phyloP scores from a whole-genome alignment of 2,329 filamentous ascomycete species.

The Tolypocladium sp. region DNA sequence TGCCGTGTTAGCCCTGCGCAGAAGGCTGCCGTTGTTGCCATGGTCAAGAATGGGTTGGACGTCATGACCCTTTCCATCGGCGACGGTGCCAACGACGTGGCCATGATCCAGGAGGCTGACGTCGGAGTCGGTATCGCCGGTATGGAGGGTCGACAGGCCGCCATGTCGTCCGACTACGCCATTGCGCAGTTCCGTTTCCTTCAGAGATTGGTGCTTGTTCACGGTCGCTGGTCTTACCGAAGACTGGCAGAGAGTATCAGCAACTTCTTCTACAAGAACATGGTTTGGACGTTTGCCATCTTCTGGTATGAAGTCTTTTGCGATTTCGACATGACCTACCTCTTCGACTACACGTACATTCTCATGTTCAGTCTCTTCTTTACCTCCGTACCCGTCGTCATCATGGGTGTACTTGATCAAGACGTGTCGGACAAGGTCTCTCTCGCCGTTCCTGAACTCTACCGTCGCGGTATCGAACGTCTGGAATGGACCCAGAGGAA shows the following conservation, averaged over 20 bases:
- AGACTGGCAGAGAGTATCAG: conserved; percentile 86
- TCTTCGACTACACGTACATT: conserved; percentile 98
- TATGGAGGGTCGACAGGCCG: conserved; percentile 83
- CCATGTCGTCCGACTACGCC: conserved; percentile 93
- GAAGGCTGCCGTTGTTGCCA: conserved; percentile 90
- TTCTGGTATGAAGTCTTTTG: conserved; percentile 98
- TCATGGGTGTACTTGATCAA: conserved; percentile 95
- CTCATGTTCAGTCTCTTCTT: conserved; percentile 94
- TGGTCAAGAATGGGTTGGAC: conserved; percentile 91
- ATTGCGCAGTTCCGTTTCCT: conserved; percentile 91
- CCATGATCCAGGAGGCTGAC: conserved; percentile 96
- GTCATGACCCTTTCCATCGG: conserved; percentile 94
- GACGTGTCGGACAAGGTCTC: conserved; percentile 93
- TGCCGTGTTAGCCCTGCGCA: conserved; percentile 95
- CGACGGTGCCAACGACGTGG: conserved; percentile 91
- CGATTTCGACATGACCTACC: conserved; percentile 92
- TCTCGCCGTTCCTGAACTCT: conserved; percentile 87
- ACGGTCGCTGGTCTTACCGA: conserved; percentile 94
- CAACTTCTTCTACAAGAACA: conserved; percentile 99
- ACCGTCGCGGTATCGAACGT: conserved; percentile 89
- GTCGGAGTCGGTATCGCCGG: conserved; percentile 95
- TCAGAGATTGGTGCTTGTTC: conserved; percentile 75
- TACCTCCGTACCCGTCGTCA: conserved; percentile 85
- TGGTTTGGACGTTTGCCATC: conserved; percentile 92
- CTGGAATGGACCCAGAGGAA: conserved; percentile 93